Base-by-base conservation (phyloP, 495 filamentous ascomycete genomes). In the Chaetomium fimeti region DNA sequence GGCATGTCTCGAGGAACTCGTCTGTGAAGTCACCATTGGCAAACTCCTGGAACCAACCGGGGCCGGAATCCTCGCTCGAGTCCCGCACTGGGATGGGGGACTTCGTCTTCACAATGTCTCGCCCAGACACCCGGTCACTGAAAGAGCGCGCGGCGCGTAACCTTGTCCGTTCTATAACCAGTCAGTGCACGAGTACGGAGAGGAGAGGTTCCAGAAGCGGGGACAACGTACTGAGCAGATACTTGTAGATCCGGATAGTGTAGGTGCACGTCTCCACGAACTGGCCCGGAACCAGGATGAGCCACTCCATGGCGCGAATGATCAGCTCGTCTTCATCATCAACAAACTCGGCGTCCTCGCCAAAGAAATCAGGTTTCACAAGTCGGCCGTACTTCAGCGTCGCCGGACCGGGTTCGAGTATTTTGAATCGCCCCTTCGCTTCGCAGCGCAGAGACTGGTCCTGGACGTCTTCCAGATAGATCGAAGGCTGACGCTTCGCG, bases 241-340 rank as follows among this genome's bases (percentile, higher is more conserved):
- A 82, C 71, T 88, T 88, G 76, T 96, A 92, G 40, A 92, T 80
- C 68, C 84, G 75, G 36, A 83, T 80, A 42, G 89, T 87, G 43
- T 84, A 81, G 18, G 78, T 67, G 75, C 93, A 91, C 3, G 91
- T 89, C 63, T 89, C 82, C 29, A 79, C 73, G 82, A 89, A 91
- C 60, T 91, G 80, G 2, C 83, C 87, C 28, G 89, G 86, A 16
- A 91, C 79, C 52, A 88, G 77, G 64, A 90, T 75, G 71, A 91
- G 88, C 94, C 94, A 98, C 68, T 96, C 90, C 61, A 97, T 74
- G 60, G 88, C 86, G 43, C 88, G 83, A 56, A 97, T 91, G 62
- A 97, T 77, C 48, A 83, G 77, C 54, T 89, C 84, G 63, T 96
- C 91, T 57, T 84, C 69, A 15, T 60, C n/a, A 18, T 77, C 72